Evolutionary conservation across 2,329 filamentous ascomycete species (phyloP), one percentile per base, ranked within the genome.

Genomic region (Trichoderma lentiforme): DNA sequence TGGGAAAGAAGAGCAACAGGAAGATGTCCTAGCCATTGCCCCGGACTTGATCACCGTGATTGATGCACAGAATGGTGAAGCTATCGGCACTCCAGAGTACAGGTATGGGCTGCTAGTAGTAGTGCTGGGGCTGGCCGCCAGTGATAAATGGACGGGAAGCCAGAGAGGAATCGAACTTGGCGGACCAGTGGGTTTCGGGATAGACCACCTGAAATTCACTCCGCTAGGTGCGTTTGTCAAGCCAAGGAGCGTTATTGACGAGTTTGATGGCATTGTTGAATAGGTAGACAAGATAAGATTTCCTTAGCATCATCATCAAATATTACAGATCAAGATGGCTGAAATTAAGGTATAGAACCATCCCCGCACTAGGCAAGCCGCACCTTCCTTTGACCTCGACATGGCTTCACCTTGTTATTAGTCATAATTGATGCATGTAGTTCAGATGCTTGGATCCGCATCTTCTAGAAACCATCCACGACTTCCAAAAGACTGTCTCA

Each of bases 11-110:
- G 84, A 85, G 70, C 77, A 73, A 5, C 81, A 82, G 57, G 80
- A 83, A 32, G 79, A 83, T 36, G 79, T 88, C 0, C 76, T 90
- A 1, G 85, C 86, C 1, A 83, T 86, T 2, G 88, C 88, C 2
- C 88, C 88, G 0, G 88, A 90, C 71, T 78, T 90, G 7, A 86
- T 90, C 68, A 82, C 84, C 0, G 81, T 89, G 9, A 83, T 90
- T 18, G 87, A 89, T 71, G 84, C 86, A 6, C 85, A 87, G 73
- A 87, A 85, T 11, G 88, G 87, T 32, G 84, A 87, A 73, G 87
- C 86, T 0, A 81, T 90, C 7, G 87, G 87, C 0, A 87, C 86
- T 0, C 87, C 85, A 0, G 88, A 90, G 74, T 89, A 88, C 73
- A 78, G 85, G 12, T 88, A 88, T 72, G 86, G 86, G 1, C 76